A percentile compares a stretch with the other conserved stretches of the same genome.
phyloP scores from a whole-genome alignment of 208 protist species.

The Leishmania mexicana region DNA sequence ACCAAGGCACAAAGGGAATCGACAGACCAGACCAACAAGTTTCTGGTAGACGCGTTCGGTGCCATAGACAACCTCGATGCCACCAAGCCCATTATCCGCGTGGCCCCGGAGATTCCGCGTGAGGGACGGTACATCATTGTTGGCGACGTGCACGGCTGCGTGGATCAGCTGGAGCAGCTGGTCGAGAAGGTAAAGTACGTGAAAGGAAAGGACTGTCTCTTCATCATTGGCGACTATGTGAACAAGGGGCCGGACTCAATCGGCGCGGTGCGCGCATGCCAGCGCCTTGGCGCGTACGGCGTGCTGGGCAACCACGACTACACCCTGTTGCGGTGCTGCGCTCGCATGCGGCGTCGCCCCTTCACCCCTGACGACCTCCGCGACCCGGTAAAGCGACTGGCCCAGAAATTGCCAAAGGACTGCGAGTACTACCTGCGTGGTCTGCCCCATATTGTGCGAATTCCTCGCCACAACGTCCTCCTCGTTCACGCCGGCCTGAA shows the following conservation, averaged over 20 bases:
- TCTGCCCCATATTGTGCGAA: conserved; percentile 81
- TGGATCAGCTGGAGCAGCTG: conserved; percentile 76
- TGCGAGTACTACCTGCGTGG: conserved; percentile 84
- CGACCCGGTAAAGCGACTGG: conserved; percentile 85
- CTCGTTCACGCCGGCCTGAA: conserved; percentile 91
- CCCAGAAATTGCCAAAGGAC: conserved; percentile 63
- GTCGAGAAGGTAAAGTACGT: conserved; percentile 83
- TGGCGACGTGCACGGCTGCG: conserved; percentile 92
- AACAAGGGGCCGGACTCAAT: conserved; percentile 90
- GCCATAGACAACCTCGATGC: conserved; percentile 69
- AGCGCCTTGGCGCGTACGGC: conserved; percentile 66
- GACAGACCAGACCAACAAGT: conserved; percentile 26
- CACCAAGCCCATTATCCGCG: conserved; percentile 67
- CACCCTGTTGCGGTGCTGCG: conserved; percentile 78
- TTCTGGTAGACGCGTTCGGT: conserved; percentile 32
- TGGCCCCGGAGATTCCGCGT: conserved; percentile 36
- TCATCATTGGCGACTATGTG: conserved; percentile 89
- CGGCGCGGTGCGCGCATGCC: conserved; percentile 68
- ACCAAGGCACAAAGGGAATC: conserved; percentile 1
- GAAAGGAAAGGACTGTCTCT: conserved; percentile 71
- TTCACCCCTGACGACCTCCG: conserved; percentile 58
- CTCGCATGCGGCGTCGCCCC: conserved; percentile 37
- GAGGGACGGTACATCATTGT: conserved; percentile 84
- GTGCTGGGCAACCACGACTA: conserved; percentile 92
- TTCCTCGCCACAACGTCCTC: conserved; percentile 82